Base-by-base conservation (phyloP, 768 basidiomycete genomes). In the Leucosporidium creatinivorum region DNA sequence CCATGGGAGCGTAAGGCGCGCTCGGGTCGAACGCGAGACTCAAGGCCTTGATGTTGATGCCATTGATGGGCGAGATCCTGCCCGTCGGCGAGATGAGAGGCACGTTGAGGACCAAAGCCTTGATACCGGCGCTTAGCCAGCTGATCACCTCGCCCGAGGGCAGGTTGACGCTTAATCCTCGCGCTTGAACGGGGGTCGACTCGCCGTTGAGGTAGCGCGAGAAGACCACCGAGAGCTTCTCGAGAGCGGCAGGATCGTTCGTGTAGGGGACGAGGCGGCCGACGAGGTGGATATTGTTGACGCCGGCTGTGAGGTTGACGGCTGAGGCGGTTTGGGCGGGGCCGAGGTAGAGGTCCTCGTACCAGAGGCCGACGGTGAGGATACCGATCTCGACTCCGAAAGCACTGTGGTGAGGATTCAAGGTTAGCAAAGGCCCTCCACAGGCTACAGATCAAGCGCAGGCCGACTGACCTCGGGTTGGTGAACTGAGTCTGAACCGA, bases 301-400 rank as follows among this genome's bases (percentile, higher is more conserved):
- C 68, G 21, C 85, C 85, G 10, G 67, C 25, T 70, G 57, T 65
- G 13, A 60, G 25, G 25, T 62, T 57, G 60, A 36, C 31, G 30
- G 19, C 1, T 0, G 31, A 47, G 19, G 69, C 56, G 44, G 61
- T 52, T 12, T 62, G 49, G 6, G 60, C 50, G 54, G 69, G 69
- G 8, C 68, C 70, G 63, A 71, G 66, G 49, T 65, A 65, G 0
- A 67, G 31, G 55, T 80, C 81, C 52, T 84, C 75, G 77, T 87
- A 89, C 26, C 79, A 79, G 31, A 89, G 80, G 65, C 81, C 81
- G 73, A 89, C 88, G 5, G 84, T 78, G 9, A 86, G 84, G 0
- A 85, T 86, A 39, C 87, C 88, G 50, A 89, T 81, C 73, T 84
- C 80, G 65, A 89, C 80, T n/a, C 82, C 78, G 76, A 89, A 89